Conservation (phyloP, 345 rosid species). For the Bruguiera parviflora region DNA sequence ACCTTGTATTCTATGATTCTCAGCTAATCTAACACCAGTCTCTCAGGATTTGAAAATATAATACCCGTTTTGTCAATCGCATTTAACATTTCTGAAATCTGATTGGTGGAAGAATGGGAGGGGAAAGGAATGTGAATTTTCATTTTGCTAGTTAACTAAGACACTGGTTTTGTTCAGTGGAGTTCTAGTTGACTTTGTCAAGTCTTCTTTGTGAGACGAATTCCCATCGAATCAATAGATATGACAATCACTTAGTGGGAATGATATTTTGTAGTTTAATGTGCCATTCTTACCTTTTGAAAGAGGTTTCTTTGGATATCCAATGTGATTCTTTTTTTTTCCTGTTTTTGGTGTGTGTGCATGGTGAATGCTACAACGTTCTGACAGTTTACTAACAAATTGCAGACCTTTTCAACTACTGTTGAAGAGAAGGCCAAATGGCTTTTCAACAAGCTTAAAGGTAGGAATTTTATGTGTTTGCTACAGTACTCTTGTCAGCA, state of each 20-base stretch:
- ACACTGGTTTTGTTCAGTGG: not conserved
- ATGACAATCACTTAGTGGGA: not conserved
- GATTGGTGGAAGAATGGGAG: not conserved
- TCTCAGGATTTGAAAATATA: not conserved
- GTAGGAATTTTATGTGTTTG: not conserved
- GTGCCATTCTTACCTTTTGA: not conserved
- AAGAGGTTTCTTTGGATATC: not conserved
- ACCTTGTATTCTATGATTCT: not conserved
- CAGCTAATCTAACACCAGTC: not conserved
- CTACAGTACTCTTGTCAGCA: not conserved
- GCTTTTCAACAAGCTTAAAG: slow-evolving; percentile 48
- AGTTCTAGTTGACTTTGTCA: not conserved
- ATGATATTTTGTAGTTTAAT: not conserved
- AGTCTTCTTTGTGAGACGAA: too few species aligned
- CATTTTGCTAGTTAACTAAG: not conserved
- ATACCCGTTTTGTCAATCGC: too few species aligned
- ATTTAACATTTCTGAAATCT: not conserved
- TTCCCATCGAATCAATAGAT: not conserved
- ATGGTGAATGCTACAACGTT: not conserved
- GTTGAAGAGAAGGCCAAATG: slow-evolving; percentile 98
- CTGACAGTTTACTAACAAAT: slow-evolving; percentile 7
- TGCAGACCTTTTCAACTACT: slow-evolving; percentile 77
- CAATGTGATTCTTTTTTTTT: not conserved
- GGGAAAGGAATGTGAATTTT: not conserved
- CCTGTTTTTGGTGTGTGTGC: too few species aligned